Evolutionary conservation across 257 asterid genomes (phyloP).

Genomic region (Primulina tabacum): DNA sequence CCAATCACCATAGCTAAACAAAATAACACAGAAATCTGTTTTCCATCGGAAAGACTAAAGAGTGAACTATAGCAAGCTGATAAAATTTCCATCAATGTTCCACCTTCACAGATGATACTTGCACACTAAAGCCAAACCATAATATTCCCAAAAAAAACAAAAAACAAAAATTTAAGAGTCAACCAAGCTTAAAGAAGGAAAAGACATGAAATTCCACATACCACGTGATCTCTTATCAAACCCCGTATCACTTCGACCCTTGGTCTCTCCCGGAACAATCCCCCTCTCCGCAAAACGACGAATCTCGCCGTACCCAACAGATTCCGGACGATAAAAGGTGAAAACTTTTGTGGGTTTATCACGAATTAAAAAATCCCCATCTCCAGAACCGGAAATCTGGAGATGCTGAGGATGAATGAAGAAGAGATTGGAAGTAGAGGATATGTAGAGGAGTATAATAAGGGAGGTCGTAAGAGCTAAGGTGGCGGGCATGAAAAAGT

Average conservation of each 20-base stretch:
- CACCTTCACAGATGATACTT: too few species aligned
- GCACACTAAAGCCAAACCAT: not conserved
- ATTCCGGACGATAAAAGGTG: conserved; percentile 25
- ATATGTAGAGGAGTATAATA: conserved; percentile 57
- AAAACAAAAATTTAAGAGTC: not conserved
- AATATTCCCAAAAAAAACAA: not conserved
- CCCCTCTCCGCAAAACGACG: conserved; percentile 23
- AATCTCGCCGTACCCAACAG: conserved; percentile 19
- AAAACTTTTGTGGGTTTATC: conserved; percentile 20
- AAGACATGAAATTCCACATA: conserved; percentile 24
- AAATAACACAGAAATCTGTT: conserved; percentile 3
- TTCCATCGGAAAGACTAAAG: not conserved
- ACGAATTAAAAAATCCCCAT: conserved; percentile 28
- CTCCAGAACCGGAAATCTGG: conserved; percentile 28
- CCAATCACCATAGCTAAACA: not conserved
- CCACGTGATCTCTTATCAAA: conserved; percentile 28
- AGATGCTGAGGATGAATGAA: conserved; percentile 34
- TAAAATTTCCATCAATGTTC: conserved; percentile 1
- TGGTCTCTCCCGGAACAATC: conserved; percentile 15
- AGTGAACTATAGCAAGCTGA: conserved; percentile 1
- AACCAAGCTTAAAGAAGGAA: conserved; percentile 12
- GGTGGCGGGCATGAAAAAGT: conserved; percentile 56
- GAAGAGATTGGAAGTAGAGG: conserved; percentile 59
- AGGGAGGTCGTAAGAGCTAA: conserved; percentile 67
- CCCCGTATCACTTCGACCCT: conserved; percentile 19